Base-by-base conservation (phyloP, 768 basidiomycete species). In the Leucogyrophana mollusca region DNA sequence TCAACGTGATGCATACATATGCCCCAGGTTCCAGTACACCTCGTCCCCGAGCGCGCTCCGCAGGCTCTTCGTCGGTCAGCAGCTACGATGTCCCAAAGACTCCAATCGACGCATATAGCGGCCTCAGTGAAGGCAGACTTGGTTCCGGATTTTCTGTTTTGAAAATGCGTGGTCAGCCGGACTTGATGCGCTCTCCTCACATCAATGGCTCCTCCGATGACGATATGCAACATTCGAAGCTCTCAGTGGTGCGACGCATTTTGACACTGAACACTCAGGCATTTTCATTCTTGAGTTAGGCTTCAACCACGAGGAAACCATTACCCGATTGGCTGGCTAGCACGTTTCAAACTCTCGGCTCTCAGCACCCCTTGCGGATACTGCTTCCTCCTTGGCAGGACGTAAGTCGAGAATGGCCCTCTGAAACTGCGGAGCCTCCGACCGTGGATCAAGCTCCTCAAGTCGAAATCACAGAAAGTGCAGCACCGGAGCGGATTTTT, bases 261-360 rank as follows among this genome's bases (percentile, higher is more conserved):
- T 30, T 20, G 35, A 11, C 11, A n/a, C 17, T 23, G 18, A 56
- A 48, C 45, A 50, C 24, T 46, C 45, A 43, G 39, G 35, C 43
- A 53, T 43, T 18, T 22, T 45, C 22, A 24, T 34, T 49, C 23
- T 30, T 51, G 52, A 39, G 34, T 54, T 48, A 25, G 25, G 48
- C 48, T 23, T 43, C 24, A 59, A 56, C 47, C 47, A 48, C 46
- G 34, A 64, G 43, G 43, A 65, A 34, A 30, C 53, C 67, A 4
- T 64, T 85, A 18, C 84, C 84, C 3, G 55, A 59, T 20, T 87
- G 85, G 85, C 72, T 85, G 11, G 67, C 69, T 20, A 57, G 66
- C 32, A 80, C 82, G 4, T 74, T 87, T 41, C 68, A 66, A 37
- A 68, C 68, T 18, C 66, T 85, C 30, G 59, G 60, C 50, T 30